Conservation (phyloP, 2,329 filamentous ascomycete species). For the Fusarium temperatum region DNA sequence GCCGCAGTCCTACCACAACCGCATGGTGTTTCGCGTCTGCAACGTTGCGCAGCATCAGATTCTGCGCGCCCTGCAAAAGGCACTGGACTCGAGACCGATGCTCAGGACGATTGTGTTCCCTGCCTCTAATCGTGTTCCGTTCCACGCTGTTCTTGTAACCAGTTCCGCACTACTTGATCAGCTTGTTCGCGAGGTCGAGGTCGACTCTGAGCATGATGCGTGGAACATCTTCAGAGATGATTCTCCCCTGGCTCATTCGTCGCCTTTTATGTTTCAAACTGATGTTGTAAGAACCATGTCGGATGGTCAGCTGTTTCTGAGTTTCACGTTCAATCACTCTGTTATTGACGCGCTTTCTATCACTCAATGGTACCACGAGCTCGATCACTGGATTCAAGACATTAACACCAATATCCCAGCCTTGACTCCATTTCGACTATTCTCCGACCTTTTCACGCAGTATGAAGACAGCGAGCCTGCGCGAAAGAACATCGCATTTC, state of each 20-base stretch:
- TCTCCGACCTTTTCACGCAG: constrained; percentile 45
- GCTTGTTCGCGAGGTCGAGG: constrained; percentile 39
- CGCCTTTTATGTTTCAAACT: constrained; percentile 46
- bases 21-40: constrained; percentile 45
- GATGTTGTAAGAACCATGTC: constrained; percentile 36
- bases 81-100: constrained; percentile 42
- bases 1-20: constrained; percentile 48
- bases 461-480: constrained; percentile 45
- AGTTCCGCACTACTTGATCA: constrained; percentile 35
- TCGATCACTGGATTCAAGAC: constrained; percentile 44
- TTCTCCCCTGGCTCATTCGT: constrained; percentile 20
- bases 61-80: constrained; percentile 41
- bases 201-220: constrained; percentile 36
- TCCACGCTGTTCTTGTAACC: constrained; percentile 43
- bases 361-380: constrained; percentile 46
- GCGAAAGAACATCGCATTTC: constrained; percentile 41
- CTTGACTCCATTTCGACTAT: constrained; percentile 44
- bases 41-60: constrained; percentile 34
- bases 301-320: constrained; percentile 34
- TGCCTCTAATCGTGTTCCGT: constrained; percentile 20
- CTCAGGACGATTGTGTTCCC: constrained; percentile 44
- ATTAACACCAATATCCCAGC: constrained; percentile 20
- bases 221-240: constrained; percentile 32
- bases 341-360: constrained; percentile 48
- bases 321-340: constrained; percentile 48